Base-by-base conservation (phyloP, 73 alveolate species). In the Paramecium octaurelia region DNA sequence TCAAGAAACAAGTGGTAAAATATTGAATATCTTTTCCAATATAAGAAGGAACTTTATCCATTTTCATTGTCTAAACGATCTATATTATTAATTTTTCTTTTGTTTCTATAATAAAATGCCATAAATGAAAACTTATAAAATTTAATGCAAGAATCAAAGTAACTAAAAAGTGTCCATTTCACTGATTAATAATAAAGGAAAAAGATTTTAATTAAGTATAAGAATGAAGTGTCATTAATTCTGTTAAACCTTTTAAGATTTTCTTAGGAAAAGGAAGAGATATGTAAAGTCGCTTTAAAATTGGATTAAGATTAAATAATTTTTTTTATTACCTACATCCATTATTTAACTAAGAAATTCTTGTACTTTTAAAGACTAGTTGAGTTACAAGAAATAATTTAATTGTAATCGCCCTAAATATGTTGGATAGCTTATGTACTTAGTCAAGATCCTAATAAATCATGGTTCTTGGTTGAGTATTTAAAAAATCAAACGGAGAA, bases 371-470 rank as follows among this genome's bases (percentile, higher is more conserved):
- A 64, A 64, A 64, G 46, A 34, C 84, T 64, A 12, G 46, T 64
- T 64, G 84, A 64, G 31, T 64, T 64, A 12, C 3, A 64, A 64
- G 46, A 64, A 27, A 64, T 34, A 14, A 31, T 64, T 23, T 64
- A 64, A 27, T 34, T 64, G 14, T 64, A 64, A 64, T 64, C 84
- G 5, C 84, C 84, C 1, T 24, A 64, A 34, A 64, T 64, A 4
- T 64, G 84, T 64, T 64, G 84, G 84, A 64, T 64, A 64, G 84
- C 21, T 6, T 64, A 64, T 64, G 84, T 64, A 14, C 24, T 64
- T 16, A 42, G 27, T 12, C 1, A 64, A 34, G 84, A 64, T 64
- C 84, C 84, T 10, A 64, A 64, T 64, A 64, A 64, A 27, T 64
- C 16, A 64, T 64, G 84, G 84, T 64, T 64, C 24, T 64, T 64